Base-by-base conservation (phyloP, 1,284 basidiomycete species). In the Marasmius fiardii region DNA sequence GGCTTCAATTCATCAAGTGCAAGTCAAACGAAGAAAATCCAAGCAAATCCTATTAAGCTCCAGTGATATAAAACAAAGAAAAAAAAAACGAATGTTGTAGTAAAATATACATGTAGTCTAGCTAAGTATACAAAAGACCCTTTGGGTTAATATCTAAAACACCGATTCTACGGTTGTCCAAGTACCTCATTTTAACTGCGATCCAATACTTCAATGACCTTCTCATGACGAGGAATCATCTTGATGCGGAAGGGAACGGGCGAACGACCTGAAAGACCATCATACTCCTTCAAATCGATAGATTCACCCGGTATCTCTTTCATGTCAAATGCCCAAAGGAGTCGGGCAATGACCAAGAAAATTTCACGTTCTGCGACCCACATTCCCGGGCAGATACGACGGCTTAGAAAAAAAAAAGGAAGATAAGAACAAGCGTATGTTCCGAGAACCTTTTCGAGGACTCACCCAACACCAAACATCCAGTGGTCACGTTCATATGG, bases 401-500 rank as follows among this genome's bases (percentile, higher is more conserved):
- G 61, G 10, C 59, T 62, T 64, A 2, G 2, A 11, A 41, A 23
- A 48, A 49, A 50, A 55, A 44, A 51, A 43, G 60, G 16, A 60
- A 58, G 4, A 60, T n/a, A n/a, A n/a, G n/a, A n/a, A n/a, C n/a
- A n/a, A n/a, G n/a, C n/a, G n/a, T n/a, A n/a, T n/a, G n/a, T n/a
- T n/a, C n/a, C n/a, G n/a, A n/a, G n/a, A n/a, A n/a, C n/a, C n/a
- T n/a, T n/a, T n/a, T 14, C 14, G n/a, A 10, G 23, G n/a, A 11
- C 66, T 28, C 58, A 72, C 66, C 69, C 66, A 1, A 66, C 70
- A 26, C 73, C n/a, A 52, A 76, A 77, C 55, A 69, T 67, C 72
- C 71, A 78, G 54, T 78, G 74, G 57, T 79, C 77, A 43, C 76
- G 68, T 54, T 74, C 67, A 60, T 71, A 67, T 2, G 71, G 56